Conservation (phyloP, 257 asterid species). For the Rauvolfia tetraphylla region DNA sequence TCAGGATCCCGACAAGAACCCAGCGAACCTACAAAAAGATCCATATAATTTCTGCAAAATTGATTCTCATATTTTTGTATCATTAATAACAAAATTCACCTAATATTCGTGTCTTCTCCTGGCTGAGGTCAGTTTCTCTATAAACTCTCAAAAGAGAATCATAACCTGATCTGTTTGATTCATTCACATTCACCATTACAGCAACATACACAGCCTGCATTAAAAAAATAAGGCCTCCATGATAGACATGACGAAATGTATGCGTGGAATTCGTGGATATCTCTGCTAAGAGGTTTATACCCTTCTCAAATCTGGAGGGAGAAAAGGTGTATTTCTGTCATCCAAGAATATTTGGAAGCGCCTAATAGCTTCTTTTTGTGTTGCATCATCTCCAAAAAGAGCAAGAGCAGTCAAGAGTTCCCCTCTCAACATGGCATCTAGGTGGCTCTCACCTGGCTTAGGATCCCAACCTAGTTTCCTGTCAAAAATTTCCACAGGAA, state of each 20-base stretch:
- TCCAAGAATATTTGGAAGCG: conserved; percentile 66
- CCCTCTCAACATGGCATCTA: conserved; percentile 93
- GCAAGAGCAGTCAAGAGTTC: conserved; percentile 73
- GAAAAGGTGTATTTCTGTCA: conserved; percentile 62
- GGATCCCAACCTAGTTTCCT: conserved; percentile 99
- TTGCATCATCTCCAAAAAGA: conserved; percentile 63
- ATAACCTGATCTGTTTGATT: conserved; percentile 68
- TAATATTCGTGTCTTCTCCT: conserved; percentile 86
- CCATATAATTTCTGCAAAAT: conserved; percentile 19
- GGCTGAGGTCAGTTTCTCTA: conserved; percentile 92
- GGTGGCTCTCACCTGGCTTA: conserved; percentile 85
- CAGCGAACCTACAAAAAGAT: conserved; percentile 50
- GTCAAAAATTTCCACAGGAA: conserved; percentile 26
- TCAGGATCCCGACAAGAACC: conserved; percentile 75
- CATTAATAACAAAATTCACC: conserved; percentile 31
- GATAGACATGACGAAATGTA: neutral
- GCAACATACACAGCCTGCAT: conserved; percentile 85
- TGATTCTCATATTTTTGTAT: neutral
- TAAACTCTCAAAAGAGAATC: conserved; percentile 76
- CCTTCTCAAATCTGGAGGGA: conserved; percentile 95
- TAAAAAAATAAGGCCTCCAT: neutral
- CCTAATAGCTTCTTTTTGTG: conserved; percentile 65
- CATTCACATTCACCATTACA: conserved; percentile 52
- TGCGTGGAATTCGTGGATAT: neutral
- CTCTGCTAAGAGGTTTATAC: conserved; percentile 26